Evolutionary conservation across 805 yeast species (phyloP), one percentile per base, ranked within the genome.

Genomic region (Blastobotrys americana): DNA sequence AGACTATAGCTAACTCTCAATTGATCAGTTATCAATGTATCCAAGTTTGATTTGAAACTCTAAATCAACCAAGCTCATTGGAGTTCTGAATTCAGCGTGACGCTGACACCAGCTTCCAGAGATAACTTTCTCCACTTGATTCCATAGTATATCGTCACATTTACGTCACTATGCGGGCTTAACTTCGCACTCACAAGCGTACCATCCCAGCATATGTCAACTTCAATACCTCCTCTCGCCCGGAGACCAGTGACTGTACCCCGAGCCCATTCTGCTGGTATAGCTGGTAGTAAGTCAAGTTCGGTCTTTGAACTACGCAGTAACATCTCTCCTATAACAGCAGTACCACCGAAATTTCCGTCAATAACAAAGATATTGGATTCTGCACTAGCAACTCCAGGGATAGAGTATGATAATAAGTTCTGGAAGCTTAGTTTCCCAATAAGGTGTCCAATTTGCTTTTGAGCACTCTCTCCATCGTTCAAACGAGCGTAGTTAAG

Each of bases 271-370:
- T 22, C 39, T 16, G 6, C 34, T 4, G 46, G 46, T 8, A 43
- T 37, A 6, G 46, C 42, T 4, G 46, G 46, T n/a, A 43, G 37
- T 6, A 43, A 16, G 19, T 43, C 44, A 4, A 43, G n/a, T n/a
- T 20, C 22, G 19, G 23, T 34, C 9, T 17, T 17, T 15, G 38
- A 41, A 19, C 43, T 38, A 18, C 39, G 46, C 28, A 43, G 28
- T 3, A 43, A 10, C 41, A 46, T 44, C 34, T 46, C 49, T 10
- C 21, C 36, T 16, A 46, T n/a, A 8, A 34, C 46, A 20, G 49
- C 42, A n/a, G 34, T 23, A 15, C 43, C 46, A 18, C 49, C 49
- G 17, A n/a, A 41, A 23, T 46, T 46, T 3, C 49, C 49, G 22
- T 46, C 49, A 18, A 42, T 34, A 9, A 38, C 43, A 39, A 43